Evolutionary conservation across 768 basidiomycete genomes (phyloP), one percentile per base, ranked within the genome.

Genomic region (Amanita muscaria): DNA sequence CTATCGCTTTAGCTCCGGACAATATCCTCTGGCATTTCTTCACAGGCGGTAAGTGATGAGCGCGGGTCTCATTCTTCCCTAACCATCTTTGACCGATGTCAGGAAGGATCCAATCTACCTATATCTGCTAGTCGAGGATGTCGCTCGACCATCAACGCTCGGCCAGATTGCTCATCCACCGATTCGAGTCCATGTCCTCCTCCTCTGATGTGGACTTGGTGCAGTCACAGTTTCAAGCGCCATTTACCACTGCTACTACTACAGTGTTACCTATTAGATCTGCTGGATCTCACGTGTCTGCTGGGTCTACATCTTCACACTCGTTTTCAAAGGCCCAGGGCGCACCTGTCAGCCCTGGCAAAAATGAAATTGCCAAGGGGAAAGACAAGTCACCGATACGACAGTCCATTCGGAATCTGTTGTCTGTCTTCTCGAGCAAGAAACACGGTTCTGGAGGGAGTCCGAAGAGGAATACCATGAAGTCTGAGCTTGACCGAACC

Each of bases 371-470:
- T n/a, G n/a, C n/a, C n/a, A n/a, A 33, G 21, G 49, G 63, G 51
- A 71, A 68, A 47, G 69, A 65, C 48, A 79, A 72, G 55, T 81
- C 77, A 4, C 76, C 78, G 2, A 62, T 85, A 40, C 73, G 80
- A 18, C 76, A 75, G 56, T 83, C 81, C 14, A 62, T 85, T 49
- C 71, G 74, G 31, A 83, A 77, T 51, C 56, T 84, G 23, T 62
- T 85, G 34, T 73, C 79, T 4, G 74, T 76, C 3, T 70, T 83
- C 64, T 6, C 27, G 27, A 12, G 27, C 12, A 80, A 71, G 61
- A 80, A 76, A 58, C 63, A 58, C 16, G 49, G 55, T 6, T 48
- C 46, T 3, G 55, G 53, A 14, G 47, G 53, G 33, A 47, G 55
- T 12, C 27, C 27, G 22, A 64, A 60, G 45, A 51, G 49, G 5